phyloP scores from a whole-genome alignment of 83 land plant species.

The Picea engelmannii region DNA sequence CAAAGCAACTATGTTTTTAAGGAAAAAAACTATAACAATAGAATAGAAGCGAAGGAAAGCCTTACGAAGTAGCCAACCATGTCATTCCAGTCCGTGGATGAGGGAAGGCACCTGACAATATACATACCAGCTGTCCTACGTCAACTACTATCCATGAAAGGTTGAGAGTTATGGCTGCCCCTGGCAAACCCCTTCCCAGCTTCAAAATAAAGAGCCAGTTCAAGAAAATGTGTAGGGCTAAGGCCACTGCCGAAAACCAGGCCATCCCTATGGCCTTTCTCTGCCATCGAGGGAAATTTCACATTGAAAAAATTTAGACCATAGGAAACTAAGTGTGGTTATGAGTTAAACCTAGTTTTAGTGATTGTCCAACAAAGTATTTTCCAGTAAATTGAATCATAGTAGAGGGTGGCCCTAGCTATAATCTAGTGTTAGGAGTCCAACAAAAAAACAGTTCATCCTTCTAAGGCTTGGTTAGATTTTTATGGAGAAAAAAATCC shows the following conservation, averaged over 20 bases:
- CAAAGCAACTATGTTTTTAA: too few species aligned
- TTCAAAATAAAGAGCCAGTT: constrained; percentile 52
- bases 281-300: constrained; percentile 65
- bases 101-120: constrained; percentile 20
- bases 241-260: constrained; percentile 22
- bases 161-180: constrained; percentile 78
- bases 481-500: too few species aligned
- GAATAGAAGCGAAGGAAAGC: too few species aligned
- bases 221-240: constrained; percentile 39
- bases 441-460: too few species aligned
- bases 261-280: constrained; percentile 58
- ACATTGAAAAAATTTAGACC: constrained; percentile 46
- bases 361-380: too few species aligned
- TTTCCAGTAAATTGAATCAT: too few species aligned
- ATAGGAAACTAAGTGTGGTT: constrained; percentile 61
- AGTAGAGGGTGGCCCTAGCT: too few species aligned
- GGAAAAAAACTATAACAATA: too few species aligned
- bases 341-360: too few species aligned
- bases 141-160: constrained; percentile 54
- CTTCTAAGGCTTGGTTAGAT: too few species aligned
- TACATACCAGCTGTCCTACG: constrained; percentile 27
- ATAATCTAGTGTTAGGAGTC: too few species aligned
- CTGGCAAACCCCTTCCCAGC: constrained; percentile 52
- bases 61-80: constrained; percentile 34
- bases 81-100: constrained; percentile 32